Evolutionary conservation across 805 yeast genomes (phyloP), one percentile per base, ranked within the genome.

Genomic region (Lipomyces starkeyi): DNA sequence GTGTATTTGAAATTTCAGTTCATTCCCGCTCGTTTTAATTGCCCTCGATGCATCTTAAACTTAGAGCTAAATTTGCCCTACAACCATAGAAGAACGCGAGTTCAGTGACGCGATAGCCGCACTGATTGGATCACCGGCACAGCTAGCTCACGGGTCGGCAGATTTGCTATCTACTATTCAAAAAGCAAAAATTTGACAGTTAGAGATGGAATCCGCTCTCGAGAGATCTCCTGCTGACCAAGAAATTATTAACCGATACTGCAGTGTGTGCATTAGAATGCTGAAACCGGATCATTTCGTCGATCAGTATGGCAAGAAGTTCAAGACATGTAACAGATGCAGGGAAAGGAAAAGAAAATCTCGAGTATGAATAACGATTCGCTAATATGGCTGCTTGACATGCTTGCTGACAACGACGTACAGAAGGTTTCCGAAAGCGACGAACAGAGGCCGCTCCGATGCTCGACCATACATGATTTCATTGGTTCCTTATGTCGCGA

Each of bases 291-390:
- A n/a, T n/a, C 27, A 27, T 13, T 56, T 56, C 22, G 27, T 56
- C 27, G 59, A 56, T 56, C 37, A 27, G 20, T 34, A 56, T 22
- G 59, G 59, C 20, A 56, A 56, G n/a, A 27, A 29, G 13, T 56
- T 27, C 59, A 56, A 56, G 37, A 56, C 59, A 29, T 56, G 59
- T 32, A 56, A 56, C 37, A n/a, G 37, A 32, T 56, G 59, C 59
- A 11, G 59, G 20, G 27, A 27, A 14, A 9, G 59, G 34, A 56
- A 56, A n/a, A 17, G 59, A 32, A 27, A 27, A 13, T 37, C 43
- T 11, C 59, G 43, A 13, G 43, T 37, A 37, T 1, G 59, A 32
- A 0, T 27, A 27, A 27, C 13, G 27, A 7, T 56, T 8, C 7
- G 2, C 2, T 29, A 20, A 6, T 13, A n/a, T 56, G 17, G 59